Base-by-base conservation (phyloP, 805 yeast species). In the Spathaspora arborariae region DNA sequence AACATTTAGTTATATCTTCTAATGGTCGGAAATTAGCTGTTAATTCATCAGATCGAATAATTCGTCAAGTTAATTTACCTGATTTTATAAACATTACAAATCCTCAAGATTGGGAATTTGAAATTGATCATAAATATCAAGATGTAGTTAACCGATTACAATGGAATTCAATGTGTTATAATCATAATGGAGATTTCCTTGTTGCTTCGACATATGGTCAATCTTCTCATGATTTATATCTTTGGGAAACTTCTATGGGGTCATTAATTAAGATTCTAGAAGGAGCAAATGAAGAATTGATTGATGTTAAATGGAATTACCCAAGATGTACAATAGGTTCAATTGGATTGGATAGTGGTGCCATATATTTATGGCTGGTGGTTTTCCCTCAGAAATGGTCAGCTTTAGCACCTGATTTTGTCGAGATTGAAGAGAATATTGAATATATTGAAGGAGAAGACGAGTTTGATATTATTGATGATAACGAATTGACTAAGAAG, bases 321-420 rank as follows among this genome's bases (percentile, higher is more conserved):
- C 70, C 80, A 42, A 74, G 80, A 45, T 88, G 96, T 63, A 70
- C 79, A 50, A 81, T 92, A 27, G 85, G 85, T 8, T 85, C 96
- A 15, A 86, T 88, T 22, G 97, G 97, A 0, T 68, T 88, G 45
- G 98, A 91, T 58, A 74, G 87, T 26, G 97, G 97, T 1, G 73
- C 81, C 34, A 77, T 91, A 1, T 90, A 87, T 59, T 60, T 86
- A 36, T 92, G 97, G 97, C 79, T 85, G 42, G 77, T 88, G 8
- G 78, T 79, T 35, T 80, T 87, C 18, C 95, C 96, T 0, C 97
- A 90, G 56, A 86, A 88, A 65, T 91, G 98, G 98, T 85, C 95
- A 63, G 96, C 97, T 1, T 70, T 91, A 56, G 97, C 97, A 0
- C 97, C 97, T 0, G 98, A 92, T 63, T 91, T 92, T 61, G 96